Evolutionary conservation across 2,329 filamentous ascomycete genomes (phyloP), one percentile per base, ranked within the genome.

Genomic region (Pseudomassariella vexata): DNA sequence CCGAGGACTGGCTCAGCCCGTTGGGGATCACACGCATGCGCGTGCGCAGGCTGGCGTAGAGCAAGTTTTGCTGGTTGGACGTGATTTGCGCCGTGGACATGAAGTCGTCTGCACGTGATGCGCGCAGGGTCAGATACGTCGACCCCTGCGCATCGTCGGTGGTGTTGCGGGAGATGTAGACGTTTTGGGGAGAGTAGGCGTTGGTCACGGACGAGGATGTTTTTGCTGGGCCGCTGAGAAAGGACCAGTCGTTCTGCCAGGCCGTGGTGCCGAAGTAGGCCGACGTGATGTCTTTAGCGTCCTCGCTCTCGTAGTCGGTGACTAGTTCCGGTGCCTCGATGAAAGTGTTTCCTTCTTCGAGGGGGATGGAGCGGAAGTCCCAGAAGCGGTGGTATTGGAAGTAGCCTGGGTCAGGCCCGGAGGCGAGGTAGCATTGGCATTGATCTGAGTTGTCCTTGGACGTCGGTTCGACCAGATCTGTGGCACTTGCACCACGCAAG

Each of bases 161-260:
- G 16, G 26, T 28, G 26, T 28, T 28, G 6, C 26, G 11, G 16
- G 26, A 28, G 10, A 28, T 28, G 16, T 28, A 28, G 26, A 28
- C 26, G 17, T 28, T 28, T 14, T 28, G 26, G 14, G 6, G 16
- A 9, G 26, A 28, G 26, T 28, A 28, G 17, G 19, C 16, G 26
- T 28, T 28, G 6, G 26, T 12, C 8, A 28, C 8, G 6, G 26
- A 28, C 6, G 9, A 9, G 9, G 9, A 15, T 9, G 12, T 9
- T n/a, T n/a, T n/a, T n/a, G n/a, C n/a, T n/a, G n/a, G n/a, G 8
- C 26, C 26, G 12, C 19, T 17, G 9, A 28, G 26, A 15, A 6
- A 28, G 9, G 9, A 6, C 26, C 26, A 28, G 26, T 28, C 26
- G 6, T 18, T 7, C 6, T 28, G 6, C 26, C 26, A 28, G 10